Base-by-base conservation (phyloP, 495 filamentous ascomycete species). In the Tuber magnatum region DNA sequence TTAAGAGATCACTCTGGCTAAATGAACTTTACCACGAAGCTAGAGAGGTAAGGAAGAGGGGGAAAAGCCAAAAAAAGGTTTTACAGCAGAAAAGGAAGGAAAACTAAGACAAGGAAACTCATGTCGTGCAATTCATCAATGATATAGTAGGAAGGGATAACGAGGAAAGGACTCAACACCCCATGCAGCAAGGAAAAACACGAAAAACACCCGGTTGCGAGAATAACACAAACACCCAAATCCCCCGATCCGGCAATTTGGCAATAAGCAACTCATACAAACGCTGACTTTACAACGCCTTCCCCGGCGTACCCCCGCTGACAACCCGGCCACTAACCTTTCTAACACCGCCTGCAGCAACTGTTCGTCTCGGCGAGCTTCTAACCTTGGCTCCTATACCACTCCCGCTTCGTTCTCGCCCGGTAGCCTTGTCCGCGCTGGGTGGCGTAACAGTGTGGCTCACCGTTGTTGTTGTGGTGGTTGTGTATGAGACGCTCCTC, bases 261-360 rank as follows among this genome's bases (percentile, higher is more conserved):
- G 65, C 51, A 44, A 69, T 38, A 46, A 38, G 44, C 65, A 71
- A 39, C 38, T 75, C 73, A 68, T 75, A 75, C 48, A 75, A 70
- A 28, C 83, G 77, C 14, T 80, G 77, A 20, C 83, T 74, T 51
- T 80, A 80, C 38, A 78, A 76, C 20, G 81, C 81, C 22, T 83
- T 74, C 35, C 75, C 77, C 44, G 80, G 74, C 18, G 78, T 81
- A 39, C 90, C 90, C 24, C 91, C 85, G 81, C 94, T 97, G 12
- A 93, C 93, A n/a, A 97, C 87, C 14, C 94, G 89, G n/a, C 93
- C 93, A 83, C 94, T 97, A 9, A 91, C 91, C 86, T 99, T 99
- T 73, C 94, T 89, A 39, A 97, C 91, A 22, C 92, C 93, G 80
- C 77, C 84, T 86, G 85, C 87, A 85, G 78, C 87, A 87, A 81